These are phyloP conservation scores for Gonapodya prolifera DNA, from an alignment of 192 early-diverging fungal species.

Conservation along the genomic window DNA sequence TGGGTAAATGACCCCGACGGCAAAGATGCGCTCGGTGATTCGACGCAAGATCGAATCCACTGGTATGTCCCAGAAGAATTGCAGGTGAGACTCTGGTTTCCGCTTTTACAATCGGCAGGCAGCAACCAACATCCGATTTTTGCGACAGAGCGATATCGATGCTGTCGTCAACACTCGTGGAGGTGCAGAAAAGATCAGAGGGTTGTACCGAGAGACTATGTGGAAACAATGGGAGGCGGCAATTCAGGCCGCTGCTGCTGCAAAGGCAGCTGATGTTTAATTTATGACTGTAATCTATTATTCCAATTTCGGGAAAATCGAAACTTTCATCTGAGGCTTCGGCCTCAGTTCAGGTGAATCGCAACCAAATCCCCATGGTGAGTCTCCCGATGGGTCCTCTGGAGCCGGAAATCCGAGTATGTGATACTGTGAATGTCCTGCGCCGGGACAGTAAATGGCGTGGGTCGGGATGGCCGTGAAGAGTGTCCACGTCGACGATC, in stretches of 20 bases:
- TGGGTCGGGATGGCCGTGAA: too few species aligned
- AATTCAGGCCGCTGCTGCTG: not conserved
- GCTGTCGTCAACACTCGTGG: not conserved
- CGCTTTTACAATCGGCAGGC: not conserved
- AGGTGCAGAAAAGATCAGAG: constrained; percentile 1
- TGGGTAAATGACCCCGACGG: not conserved
- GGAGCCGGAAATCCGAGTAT: too few species aligned
- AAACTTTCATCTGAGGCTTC: too few species aligned
- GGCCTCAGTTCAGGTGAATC: too few species aligned
- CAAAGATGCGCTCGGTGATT: not conserved
- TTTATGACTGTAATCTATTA: too few species aligned
- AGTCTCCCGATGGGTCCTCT: too few species aligned
- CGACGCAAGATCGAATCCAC: not conserved
- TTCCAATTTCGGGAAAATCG: too few species aligned
- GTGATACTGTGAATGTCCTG: too few species aligned
- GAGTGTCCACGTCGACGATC: too few species aligned
- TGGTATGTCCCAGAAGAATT: constrained; percentile 4
- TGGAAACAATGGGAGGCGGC: not conserved
- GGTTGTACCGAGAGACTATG: not conserved
- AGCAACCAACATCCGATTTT: not conserved
- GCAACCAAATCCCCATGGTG: too few species aligned
- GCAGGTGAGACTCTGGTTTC: not conserved
- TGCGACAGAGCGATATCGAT: not conserved
- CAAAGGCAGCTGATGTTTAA: too few species aligned
- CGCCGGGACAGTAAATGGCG: too few species aligned